Evolutionary conservation across 2,329 filamentous ascomycete genomes (phyloP), one percentile per base, ranked within the genome.

Genomic region (Cercospora janseana): DNA sequence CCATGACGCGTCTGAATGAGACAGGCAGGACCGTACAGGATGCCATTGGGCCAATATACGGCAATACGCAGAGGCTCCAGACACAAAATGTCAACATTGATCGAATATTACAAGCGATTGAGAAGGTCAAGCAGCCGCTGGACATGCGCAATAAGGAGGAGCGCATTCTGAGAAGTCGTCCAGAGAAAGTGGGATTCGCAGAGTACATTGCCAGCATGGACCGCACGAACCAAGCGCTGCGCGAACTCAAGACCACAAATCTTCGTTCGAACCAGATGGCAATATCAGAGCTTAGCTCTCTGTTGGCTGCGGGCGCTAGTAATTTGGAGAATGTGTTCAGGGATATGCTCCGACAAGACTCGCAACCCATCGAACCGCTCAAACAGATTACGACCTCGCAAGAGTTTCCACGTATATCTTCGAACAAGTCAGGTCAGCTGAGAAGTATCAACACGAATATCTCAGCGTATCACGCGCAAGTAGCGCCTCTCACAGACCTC

Each of bases 71-170:
- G 69, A 86, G 84, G 56, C 78, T 97, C 16, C 93, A 97, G 70
- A 80, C 85, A n/a, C 81, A 94, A 27, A 90, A 88, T 59, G 83
- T 80, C 59, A 98, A 98, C 66, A 87, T 97, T 62, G 91, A 97
- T 65, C 80, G 81, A 55, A 83, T 96, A 27, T 81, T 95, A 52
- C 79, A 85, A 56, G 88, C 91, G 13, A 97, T 98, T 60, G 90
- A 95, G 55, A 83, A 85, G 55, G 79, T 97, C 31, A 85, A 88
- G 60, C 87, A 94, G 63, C 92, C 93, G n/a, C 83, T 91, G 54
- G 90, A 97, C 67, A 89, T 90, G 66, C 92, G 93, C 65, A 89
- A 87, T 60, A 83, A 87, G 56, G 93, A 98, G 69, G 93, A 98
- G 70, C 83, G 85, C 47, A 90, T 96, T 56, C 91, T 98, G 64